Conservation (phyloP, 1,139 yeast species). For the Yamadazyma blattariae region DNA sequence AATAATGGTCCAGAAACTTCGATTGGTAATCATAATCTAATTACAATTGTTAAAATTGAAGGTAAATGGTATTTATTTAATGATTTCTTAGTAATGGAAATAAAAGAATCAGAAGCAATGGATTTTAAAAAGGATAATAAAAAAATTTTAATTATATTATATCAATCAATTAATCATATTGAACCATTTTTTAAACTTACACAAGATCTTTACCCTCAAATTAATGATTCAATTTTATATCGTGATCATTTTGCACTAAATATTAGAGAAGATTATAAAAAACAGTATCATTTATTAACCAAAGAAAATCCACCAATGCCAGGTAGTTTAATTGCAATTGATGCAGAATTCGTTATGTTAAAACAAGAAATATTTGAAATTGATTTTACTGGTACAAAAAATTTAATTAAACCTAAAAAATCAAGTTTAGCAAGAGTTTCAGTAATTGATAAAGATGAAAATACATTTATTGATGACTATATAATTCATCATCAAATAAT, state of each 20-base stretch:
- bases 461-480: constrained; percentile 91
- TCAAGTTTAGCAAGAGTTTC: constrained; percentile 87
- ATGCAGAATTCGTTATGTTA: constrained; percentile 91
- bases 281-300: constrained; percentile 66
- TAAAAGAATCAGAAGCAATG: constrained; percentile 71
- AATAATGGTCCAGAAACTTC: constrained; percentile 50
- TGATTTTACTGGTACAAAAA: constrained; percentile 61
- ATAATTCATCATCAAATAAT: constrained; percentile 72
- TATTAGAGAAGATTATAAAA: constrained; percentile 53
- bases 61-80: constrained; percentile 82
- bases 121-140: constrained; percentile 78
- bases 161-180: constrained; percentile 43
- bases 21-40: constrained; percentile 53
- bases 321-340: constrained; percentile 85
- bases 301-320: constrained; percentile 66
- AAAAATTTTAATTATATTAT: constrained; percentile 71
- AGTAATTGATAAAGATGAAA: constrained; percentile 64
- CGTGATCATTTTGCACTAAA: constrained; percentile 77
- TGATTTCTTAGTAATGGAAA: constrained; percentile 83
- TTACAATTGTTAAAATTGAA: constrained; percentile 54
- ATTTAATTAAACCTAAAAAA: constrained; percentile 70
- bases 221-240: constrained; percentile 67
- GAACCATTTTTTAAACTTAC: constrained; percentile 16
- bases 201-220: constrained; percentile 16
- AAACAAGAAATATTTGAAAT: constrained; percentile 81